These are phyloP conservation scores for Rhodotorula babjevae DNA, from an alignment of 768 basidiomycete species.

Conservation along the genomic window DNA sequence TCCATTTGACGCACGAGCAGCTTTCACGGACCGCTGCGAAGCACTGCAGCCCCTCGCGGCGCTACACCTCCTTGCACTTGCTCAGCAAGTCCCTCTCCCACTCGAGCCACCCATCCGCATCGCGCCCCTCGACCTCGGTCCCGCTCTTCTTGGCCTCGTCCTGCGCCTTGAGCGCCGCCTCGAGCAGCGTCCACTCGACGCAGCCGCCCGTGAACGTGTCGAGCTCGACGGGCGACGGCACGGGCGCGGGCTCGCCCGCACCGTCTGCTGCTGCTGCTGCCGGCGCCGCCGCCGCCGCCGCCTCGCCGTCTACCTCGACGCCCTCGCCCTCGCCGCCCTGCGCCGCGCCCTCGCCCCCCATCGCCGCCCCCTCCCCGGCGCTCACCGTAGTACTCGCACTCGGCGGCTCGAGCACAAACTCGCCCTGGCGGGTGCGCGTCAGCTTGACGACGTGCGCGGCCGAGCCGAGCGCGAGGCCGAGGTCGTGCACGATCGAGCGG, in stretches of 20 bases:
- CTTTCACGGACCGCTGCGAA: too few relatives aligned
- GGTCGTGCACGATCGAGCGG: slow-evolving; percentile 88
- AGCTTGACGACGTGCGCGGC: slow-evolving; percentile 91
- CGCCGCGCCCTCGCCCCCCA: slow-evolving; percentile 39
- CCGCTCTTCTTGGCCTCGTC: slow-evolving; percentile 49
- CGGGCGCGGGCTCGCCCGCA: too few relatives aligned
- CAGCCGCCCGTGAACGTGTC: slow-evolving; percentile 52
- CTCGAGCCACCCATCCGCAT: slow-evolving; percentile 43
- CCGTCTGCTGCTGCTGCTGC: too few relatives aligned
- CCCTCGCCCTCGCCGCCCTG: neutral
- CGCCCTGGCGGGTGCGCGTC: slow-evolving; percentile 81
- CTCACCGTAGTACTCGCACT: slow-evolving; percentile 48
- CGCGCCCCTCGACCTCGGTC: slow-evolving; percentile 9
- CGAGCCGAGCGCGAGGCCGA: slow-evolving; percentile 74
- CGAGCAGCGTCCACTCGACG: slow-evolving; percentile 70
- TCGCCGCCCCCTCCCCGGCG: neutral
- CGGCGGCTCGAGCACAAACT: slow-evolving; percentile 51
- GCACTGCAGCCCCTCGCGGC: neutral
- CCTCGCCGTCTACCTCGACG: slow-evolving; percentile 45
- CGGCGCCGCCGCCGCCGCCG: too few relatives aligned
- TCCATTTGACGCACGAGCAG: too few relatives aligned
- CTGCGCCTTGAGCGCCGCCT: slow-evolving; percentile 55
- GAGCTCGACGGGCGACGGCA: neutral
- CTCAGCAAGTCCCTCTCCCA: slow-evolving; percentile 78
- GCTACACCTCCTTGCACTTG: slow-evolving; percentile 30